Conservation (phyloP, 768 basidiomycete genomes). For the Chalciporus piperatus region DNA sequence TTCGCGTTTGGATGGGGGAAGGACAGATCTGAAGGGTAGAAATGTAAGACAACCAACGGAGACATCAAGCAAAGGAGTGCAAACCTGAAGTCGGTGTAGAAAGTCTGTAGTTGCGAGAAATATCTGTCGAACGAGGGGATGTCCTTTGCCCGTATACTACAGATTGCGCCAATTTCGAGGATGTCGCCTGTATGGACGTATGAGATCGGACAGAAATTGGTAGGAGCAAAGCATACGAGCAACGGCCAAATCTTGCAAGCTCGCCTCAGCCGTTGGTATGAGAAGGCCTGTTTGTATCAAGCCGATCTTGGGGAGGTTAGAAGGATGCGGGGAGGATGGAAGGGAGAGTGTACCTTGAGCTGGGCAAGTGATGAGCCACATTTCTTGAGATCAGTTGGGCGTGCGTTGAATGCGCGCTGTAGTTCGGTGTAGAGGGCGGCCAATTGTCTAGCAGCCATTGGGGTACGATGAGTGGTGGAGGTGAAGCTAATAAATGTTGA, state of each 20-base stretch:
- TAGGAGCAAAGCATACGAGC: constrained; percentile 57
- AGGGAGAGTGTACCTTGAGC: constrained; percentile 59
- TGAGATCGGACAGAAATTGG: not conserved
- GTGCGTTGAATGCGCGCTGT: constrained; percentile 60
- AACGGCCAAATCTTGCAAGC: constrained; percentile 63
- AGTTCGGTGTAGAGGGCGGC: constrained; percentile 64
- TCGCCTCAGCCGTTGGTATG: constrained; percentile 64
- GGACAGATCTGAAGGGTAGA: constrained; percentile 47
- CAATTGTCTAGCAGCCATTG: constrained; percentile 55
- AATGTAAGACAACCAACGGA: constrained; percentile 5
- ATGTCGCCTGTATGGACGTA: constrained; percentile 66
- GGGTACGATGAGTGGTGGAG: not conserved
- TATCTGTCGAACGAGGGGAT: constrained; percentile 94
- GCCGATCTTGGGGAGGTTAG: constrained; percentile 50
- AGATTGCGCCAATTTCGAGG: constrained; percentile 93
- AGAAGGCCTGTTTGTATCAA: constrained; percentile 76
- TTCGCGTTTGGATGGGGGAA: constrained; percentile 84
- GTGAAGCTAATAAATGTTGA: not conserved
- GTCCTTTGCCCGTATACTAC: constrained; percentile 85
- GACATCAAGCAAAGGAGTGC: constrained; percentile 10
- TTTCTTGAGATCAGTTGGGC: constrained; percentile 65
- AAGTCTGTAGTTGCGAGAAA: constrained; percentile 86
- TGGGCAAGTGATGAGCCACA: constrained; percentile 61
- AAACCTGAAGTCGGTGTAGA: constrained; percentile 84
- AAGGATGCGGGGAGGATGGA: not conserved